These are phyloP conservation scores for Physaria fendleri DNA, from an alignment of 345 rosid species.

Conservation along the genomic window DNA sequence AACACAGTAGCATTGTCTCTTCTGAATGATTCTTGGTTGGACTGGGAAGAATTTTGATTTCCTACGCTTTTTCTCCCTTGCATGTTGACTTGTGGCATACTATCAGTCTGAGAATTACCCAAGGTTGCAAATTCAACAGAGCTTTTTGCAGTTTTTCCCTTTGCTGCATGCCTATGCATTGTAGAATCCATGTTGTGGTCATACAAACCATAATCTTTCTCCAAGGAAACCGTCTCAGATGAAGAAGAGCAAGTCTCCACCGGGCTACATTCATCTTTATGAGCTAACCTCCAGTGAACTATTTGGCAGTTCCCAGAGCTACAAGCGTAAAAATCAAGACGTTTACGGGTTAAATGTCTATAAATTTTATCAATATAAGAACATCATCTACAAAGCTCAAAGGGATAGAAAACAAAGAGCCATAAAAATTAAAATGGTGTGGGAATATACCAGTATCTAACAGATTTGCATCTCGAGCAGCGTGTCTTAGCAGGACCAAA, in stretches of 20 bases:
- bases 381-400: background rate
- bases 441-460: constrained; percentile 66
- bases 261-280: constrained; percentile 59
- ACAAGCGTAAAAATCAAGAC: constrained; percentile 24
- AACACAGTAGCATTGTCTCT: constrained; percentile 28
- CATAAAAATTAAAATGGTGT: background rate
- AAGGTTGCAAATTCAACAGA: constrained; percentile 18
- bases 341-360: background rate
- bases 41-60: constrained; percentile 32
- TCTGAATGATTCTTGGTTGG: constrained; percentile 41
- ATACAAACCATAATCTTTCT: constrained; percentile 33
- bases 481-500: constrained; percentile 67
- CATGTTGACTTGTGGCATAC: constrained; percentile 33
- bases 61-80: constrained; percentile 42
- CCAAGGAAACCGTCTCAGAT: constrained; percentile 35
- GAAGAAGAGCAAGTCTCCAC: constrained; percentile 38
- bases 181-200: constrained; percentile 31
- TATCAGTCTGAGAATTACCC: constrained; percentile 36
- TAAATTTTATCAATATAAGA: background rate
- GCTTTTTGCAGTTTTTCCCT: constrained; percentile 30
- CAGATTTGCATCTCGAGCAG: constrained; percentile 83
- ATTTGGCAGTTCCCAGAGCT: constrained; percentile 95
- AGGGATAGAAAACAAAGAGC: background rate
- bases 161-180: constrained; percentile 29
- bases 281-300: constrained; percentile 87